Evolutionary conservation across 1,284 basidiomycete genomes (phyloP), one percentile per base, ranked within the genome.

Genomic region (Caloboletus firmus): DNA sequence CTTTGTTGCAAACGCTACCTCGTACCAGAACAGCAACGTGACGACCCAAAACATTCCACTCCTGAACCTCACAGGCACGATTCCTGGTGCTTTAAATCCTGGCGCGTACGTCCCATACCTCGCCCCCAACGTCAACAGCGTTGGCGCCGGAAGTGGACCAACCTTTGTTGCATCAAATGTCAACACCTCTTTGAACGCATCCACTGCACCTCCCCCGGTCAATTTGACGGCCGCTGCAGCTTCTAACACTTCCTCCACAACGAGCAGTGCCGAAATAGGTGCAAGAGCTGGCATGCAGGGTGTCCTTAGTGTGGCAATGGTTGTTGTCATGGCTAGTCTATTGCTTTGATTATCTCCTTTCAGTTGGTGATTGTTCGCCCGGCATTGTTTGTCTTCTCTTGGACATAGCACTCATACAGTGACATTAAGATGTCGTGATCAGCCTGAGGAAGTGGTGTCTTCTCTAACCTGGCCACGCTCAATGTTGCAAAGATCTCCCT

Each of bases 1-100:
- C 41, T 66, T 79, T 50, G 77, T 82, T 45, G 79, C 81, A 11
- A 61, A 71, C 26, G 45, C 53, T 1, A 74, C 76, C 2, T 64
- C 62, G 34, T 79, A 77, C 65, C 58, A 57, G 51, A 62, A 71
- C 52, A 64, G 71, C 58, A 59, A 76, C 49, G 7, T 69, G 10
- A 65, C 55, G 35, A 47, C 40, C 5, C 3, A 32, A 4, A 45
- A 63, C 34, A 52, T 67, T 57, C 76, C 76, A 3, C 45, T 65
- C 24, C 56, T 72, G 30, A 73, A 73, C 59, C 15, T 60, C n/a
- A 68, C 70, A 6, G 68, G 65, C 22, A 65, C 59, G 6, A 56
- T 57, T 35, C 61, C 74, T 10, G 71, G 71, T 22, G 53, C 72
- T 28, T 58, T 75, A 50, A 74, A 79, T 63, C 55, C 67, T 24